Conservation (phyloP, 805 yeast genomes). For the Saccharomycopsis babjevae region DNA sequence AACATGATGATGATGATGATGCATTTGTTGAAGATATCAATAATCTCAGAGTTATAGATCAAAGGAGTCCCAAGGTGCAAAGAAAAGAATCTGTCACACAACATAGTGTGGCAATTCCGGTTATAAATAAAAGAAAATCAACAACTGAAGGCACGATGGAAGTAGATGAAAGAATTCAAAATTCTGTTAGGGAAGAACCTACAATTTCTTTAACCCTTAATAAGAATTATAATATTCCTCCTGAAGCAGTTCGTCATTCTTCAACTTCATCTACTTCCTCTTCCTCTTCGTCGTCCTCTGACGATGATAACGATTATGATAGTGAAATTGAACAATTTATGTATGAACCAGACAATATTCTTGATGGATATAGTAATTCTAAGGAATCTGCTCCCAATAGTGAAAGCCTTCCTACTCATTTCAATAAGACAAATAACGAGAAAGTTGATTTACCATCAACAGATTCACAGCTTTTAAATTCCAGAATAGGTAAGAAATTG, state of each 20-base stretch:
- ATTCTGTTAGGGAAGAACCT: neutral
- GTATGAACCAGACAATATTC: neutral
- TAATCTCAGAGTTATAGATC: neutral
- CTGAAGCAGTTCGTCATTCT: neutral
- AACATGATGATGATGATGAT: constrained; percentile 1
- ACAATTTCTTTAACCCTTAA: neutral
- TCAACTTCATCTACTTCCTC: neutral
- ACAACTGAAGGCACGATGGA: neutral
- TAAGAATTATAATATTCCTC: neutral
- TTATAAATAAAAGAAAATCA: neutral
- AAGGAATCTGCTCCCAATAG: neutral
- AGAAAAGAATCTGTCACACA: neutral
- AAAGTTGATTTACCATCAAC: neutral
- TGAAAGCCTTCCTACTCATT: neutral
- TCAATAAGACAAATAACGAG: neutral
- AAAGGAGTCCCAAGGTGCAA: neutral
- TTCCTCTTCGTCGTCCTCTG: neutral
- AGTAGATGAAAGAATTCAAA: neutral
- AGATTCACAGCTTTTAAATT: neutral
- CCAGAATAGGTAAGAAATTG: constrained; percentile 11
- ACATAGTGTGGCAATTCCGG: neutral
- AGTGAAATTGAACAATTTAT: neutral
- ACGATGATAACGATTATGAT: neutral
- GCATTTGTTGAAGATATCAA: neutral
- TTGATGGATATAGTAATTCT: neutral